Evolutionary conservation across 495 filamentous ascomycete species (phyloP), one percentile per base, ranked within the genome.

Genomic region (Penicillium riverlandense): DNA sequence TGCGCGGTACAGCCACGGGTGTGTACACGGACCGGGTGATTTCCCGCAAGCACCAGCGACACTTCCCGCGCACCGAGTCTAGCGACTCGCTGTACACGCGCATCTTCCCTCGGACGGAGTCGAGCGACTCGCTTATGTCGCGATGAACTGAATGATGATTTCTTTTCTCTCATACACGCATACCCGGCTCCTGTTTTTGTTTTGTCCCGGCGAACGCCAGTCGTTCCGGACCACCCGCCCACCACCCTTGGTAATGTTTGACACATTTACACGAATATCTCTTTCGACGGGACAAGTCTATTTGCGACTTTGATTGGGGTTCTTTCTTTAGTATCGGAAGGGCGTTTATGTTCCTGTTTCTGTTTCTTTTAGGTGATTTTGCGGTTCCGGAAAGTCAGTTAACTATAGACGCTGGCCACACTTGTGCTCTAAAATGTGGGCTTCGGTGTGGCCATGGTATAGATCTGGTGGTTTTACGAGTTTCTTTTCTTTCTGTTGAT

Each of bases 1-100:
- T 69, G 16, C 40, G 54, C 13, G 70, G 70, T 14, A 61, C 62
- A 10, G 70, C 66, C 34, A 68, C 65, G 61, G 68, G 68, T 37
- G 55, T 73, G 12, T 73, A 73, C 54, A 62, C 59, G 28, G 69
- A 70, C 51, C 69, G 69, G 7, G 58, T 61, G 40, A 59, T 68
- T 29, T 71, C 67, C 34, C 62, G 65, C 43, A 67, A 62, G 41
- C 63, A 69, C 41, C 67, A 71, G 41, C 63, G 67, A 7, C 52
- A 63, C 44, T 71, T 71, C 62, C 65, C 65, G 2, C 65, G 67
- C 12, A 66, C 61, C 39, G 67, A 71, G 48, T 71, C 67, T 10
- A 69, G 57, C 54, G 67, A 71, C 40, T 71, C 67, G 31, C 48
- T 71, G 15, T 64, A 67, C 47, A 63, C 63, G 12, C 58, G 67